Evolutionary conservation across 225 moss, liverwort and hornwort species (phyloP), one percentile per base, ranked within the genome.

Genomic region (Takakia lepidozioides): DNA sequence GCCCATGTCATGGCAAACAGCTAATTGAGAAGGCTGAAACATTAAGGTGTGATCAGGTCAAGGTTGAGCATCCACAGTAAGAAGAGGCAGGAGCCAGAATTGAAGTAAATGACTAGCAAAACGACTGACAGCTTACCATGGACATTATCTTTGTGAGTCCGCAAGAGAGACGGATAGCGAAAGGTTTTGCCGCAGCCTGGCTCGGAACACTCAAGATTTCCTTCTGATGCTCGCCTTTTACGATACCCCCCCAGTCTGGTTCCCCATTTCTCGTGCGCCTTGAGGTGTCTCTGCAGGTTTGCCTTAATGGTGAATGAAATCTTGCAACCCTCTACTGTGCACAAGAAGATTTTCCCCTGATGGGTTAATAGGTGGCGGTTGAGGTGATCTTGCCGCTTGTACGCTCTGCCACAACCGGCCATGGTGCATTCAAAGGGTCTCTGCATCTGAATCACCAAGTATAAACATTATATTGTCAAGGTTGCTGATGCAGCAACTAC

Each of bases 351-450:
- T 21, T 53, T 57, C 14, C 82, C 82, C 56, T 59, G 18, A 52
- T 83, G 82, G 22, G 51, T 64, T 10, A 76, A 60, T 36, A 59
- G 26, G 48, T 85, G 85, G 15, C 85, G 76, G 60, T 77, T 76
- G 19, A 89, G 67, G 50, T 89, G 89, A 64, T 80, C 89, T 41
- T 66, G 61, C 13, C 85, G 79, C 72, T 82, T 89, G 54, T 85
- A 85, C 18, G 74, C 43, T 46, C 59, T 74, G 27, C 61, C 49
- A 62, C 85, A 89, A 43, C 72, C 66, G 57, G 59, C 55, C 39
- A 74, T 36, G 7, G 62, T 58, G 46, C 89, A 89, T 6, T 52
- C 20, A 51, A 76, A 80, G 20, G 70, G 63, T 49, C 64, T 89
- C 80, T 85, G 88, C n/a, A n/a, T n/a, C n/a, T n/a, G n/a, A n/a